phyloP scores from a whole-genome alignment of 2,329 filamentous ascomycete genomes.

The Colletotrichum scovillei region DNA sequence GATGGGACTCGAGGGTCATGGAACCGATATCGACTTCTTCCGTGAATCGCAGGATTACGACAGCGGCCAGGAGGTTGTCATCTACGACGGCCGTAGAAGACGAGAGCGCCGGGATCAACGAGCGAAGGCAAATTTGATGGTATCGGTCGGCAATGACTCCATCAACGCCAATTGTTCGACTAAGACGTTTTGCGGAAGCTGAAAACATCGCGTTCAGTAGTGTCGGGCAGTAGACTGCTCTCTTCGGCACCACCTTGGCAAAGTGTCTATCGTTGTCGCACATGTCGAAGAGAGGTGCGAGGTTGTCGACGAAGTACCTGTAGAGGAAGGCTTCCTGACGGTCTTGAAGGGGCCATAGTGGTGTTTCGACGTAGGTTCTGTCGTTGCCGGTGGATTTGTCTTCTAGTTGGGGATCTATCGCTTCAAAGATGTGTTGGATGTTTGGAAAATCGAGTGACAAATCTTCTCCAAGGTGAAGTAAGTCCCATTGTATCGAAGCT shows the following conservation, averaged over 20 bases:
- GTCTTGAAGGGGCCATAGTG: constrained; percentile 35
- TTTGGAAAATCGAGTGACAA: constrained; percentile 12
- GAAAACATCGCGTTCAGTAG: constrained; percentile 44
- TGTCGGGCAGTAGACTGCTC: constrained; percentile 42
- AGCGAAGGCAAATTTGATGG: constrained; percentile 42
- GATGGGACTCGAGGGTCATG: constrained; percentile 40
- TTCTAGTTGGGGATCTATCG: constrained; percentile 21
- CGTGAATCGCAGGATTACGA: constrained; percentile 45
- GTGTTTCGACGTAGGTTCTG: constrained; percentile 28
- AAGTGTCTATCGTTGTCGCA: constrained; percentile 44
- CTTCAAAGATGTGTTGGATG: constrained; percentile 2
- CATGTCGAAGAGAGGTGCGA: constrained; percentile 43
- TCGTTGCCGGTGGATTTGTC: neutral
- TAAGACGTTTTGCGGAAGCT: constrained; percentile 42
- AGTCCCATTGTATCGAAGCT: constrained; percentile 12
- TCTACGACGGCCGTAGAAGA: constrained; percentile 42
- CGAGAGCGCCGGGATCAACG: constrained; percentile 42
- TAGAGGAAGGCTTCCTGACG: constrained; percentile 44
- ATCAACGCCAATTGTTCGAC: constrained; percentile 39
- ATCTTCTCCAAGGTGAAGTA: neutral
- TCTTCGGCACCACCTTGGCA: constrained; percentile 42
- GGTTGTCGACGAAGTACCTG: constrained; percentile 40
- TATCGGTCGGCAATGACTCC: constrained; percentile 41
- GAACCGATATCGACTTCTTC: constrained; percentile 40
- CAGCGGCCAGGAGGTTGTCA: constrained; percentile 44